phyloP scores from a whole-genome alignment of 371 early-diverging fungal species.

The Phascolomyces articulosus region DNA sequence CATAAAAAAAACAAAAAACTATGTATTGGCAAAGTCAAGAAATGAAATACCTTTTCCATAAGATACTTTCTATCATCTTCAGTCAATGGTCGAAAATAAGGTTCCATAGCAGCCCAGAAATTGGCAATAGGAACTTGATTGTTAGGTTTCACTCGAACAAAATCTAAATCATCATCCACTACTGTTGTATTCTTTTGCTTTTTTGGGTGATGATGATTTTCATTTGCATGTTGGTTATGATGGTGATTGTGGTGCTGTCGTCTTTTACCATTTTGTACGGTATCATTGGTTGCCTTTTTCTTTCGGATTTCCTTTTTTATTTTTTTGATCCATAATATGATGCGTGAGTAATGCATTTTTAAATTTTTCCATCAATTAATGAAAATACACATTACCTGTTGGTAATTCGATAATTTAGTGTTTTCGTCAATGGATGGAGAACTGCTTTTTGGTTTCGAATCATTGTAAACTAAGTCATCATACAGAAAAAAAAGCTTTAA shows the following conservation, averaged over 20 bases:
- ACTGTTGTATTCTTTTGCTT: slow-evolving; percentile 1
- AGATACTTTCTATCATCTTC: slow-evolving; percentile 80
- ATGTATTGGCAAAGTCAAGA: too few species aligned
- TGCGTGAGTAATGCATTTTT: too few species aligned
- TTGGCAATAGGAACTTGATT: slow-evolving; percentile 81
- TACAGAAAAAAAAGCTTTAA: too few species aligned
- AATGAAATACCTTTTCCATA: slow-evolving; percentile 45
- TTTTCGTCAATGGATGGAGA: not conserved
- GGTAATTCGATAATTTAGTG: not conserved
- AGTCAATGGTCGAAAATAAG: slow-evolving; percentile 78
- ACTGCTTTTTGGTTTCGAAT: not conserved
- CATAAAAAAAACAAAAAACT: too few species aligned
- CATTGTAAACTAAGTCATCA: not conserved
- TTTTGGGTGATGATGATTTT: slow-evolving; percentile 9
- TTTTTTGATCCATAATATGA: too few species aligned
- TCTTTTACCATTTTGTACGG: slow-evolving; percentile 3
- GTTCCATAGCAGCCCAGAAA: slow-evolving; percentile 84
- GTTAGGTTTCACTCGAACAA: slow-evolving; percentile 46
- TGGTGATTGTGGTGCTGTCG: not conserved
- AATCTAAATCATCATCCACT: slow-evolving; percentile 35
- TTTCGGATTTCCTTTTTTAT: slow-evolving; percentile 5
- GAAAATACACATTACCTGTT: not conserved
- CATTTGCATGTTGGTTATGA: not conserved
- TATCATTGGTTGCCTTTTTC: not conserved
- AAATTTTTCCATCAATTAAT: not conserved